Percentiles rank a stretch among this genome's conserved stretches.
Conservation (phyloP, 805 yeast species). For the Cyberlindnera japonica region DNA sequence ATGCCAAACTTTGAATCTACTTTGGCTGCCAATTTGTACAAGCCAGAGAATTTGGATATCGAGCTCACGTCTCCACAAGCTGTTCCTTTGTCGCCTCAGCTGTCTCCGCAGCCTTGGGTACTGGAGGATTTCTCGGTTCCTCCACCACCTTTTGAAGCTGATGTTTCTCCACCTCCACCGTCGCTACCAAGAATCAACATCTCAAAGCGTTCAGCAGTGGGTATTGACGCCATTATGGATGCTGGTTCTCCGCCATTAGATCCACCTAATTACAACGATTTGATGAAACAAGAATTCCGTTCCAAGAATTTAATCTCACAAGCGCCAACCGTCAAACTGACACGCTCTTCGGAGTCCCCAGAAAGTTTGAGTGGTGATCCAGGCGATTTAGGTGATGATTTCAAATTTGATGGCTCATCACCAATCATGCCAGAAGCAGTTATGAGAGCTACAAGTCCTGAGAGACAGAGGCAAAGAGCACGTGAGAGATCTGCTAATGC, state of each 20-base stretch:
- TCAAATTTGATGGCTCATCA: conserved; percentile 32
- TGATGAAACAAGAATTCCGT: conserved; percentile 17
- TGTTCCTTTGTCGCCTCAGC: conserved; percentile 51
- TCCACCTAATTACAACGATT: conserved; percentile 36
- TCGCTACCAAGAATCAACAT: not conserved
- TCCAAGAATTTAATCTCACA: conserved; percentile 3
- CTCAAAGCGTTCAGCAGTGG: conserved; percentile 1
- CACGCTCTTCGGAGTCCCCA: conserved; percentile 16
- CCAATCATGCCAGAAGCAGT: conserved; percentile 33
- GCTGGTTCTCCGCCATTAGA: conserved; percentile 25
- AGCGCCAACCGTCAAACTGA: conserved; percentile 15
- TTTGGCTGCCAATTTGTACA: conserved; percentile 47
- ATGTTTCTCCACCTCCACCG: conserved; percentile 2
- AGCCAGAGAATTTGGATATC: conserved; percentile 45
- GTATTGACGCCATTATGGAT: conserved; percentile 20
- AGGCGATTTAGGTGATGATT: conserved; percentile 31
- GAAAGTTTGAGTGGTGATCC: conserved; percentile 14
- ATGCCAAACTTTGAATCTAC: conserved; percentile 29
- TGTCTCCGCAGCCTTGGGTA: conserved; percentile 37
- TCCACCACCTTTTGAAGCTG: conserved; percentile 61
- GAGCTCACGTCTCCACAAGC: conserved; percentile 63
- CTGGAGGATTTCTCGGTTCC: conserved; percentile 43
- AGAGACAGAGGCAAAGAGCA: conserved; percentile 22
- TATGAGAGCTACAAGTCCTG: conserved; percentile 31
- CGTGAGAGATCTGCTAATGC: conserved; percentile 15